Evolutionary conservation across 2,329 filamentous ascomycete genomes (phyloP), one percentile per base, ranked within the genome.

Genomic region (Pseudomassariella vexata): DNA sequence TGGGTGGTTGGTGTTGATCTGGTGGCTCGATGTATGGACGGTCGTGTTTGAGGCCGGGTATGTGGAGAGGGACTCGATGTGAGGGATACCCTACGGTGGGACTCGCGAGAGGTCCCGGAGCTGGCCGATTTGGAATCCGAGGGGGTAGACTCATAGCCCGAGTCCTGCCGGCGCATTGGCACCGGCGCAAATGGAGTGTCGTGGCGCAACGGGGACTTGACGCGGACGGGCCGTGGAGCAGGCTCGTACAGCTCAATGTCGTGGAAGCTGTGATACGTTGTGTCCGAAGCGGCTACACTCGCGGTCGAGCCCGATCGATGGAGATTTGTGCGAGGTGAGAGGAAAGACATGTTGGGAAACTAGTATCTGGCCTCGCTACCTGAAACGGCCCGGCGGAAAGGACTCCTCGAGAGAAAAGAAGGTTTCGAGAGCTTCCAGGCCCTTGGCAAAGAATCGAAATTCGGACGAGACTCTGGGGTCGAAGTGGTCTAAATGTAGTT

Each of bases 101-200:
- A n/a, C n/a, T n/a, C n/a, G n/a, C 44, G 42, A 21, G 50, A 52
- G 11, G 49, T 46, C 5, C 48, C 51, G 3, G 66, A 68, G 11
- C 51, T 52, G 7, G 55, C 57, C 5, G 47, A 44, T 10, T 62
- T 65, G n/a, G 55, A 55, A 15, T 55, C 57, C 3, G 65, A 60
- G 7, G 56, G 52, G 27, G 65, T 60, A 3, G 73, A 76, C 45
- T 71, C 72, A 44, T 78, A 77, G 20, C 73, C 73, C 1, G 73
- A 77, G 47, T 78, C 73, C 38, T 75, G 70, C 10, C 73, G 64
- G 30, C 64, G 63, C 60, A 76, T 74, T 0, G 59, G 50, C 9
- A 50, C 47, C 2, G 58, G 59, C 15, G 44, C 46, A 15, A 52
- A 51, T n/a, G 48, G 47, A 15, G 51, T 48, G 17, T 53, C 41